Base-by-base conservation (phyloP, 345 rosid genomes). In the Microcos paniculata region DNA sequence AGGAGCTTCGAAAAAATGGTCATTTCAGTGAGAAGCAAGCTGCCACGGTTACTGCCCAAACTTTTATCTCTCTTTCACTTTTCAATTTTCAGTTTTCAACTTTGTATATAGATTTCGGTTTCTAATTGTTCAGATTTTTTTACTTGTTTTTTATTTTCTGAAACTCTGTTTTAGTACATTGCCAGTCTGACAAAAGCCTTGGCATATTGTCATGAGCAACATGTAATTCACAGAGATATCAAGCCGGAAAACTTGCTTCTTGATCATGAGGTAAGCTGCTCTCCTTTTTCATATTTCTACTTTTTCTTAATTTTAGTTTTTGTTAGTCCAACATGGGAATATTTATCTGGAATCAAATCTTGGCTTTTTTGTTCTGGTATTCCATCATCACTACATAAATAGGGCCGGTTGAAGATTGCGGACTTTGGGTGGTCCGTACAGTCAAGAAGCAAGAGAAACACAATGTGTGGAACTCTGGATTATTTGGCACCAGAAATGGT, bases 361-460 rank as follows among this genome's bases (percentile, higher is more conserved):
- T 67, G 26, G 58, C 58, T 12, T 42, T 72, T 35, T 12, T 72
- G 75, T 42, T 53, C 10, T n/a, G 16, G 51, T 48, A n/a, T 23
- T 40, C 51, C 23, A 15, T 24, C 48, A 33, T 46, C 11, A 46
- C 43, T 30, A 21, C 33, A 45, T 57, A 38, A 74, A 75, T 75
- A 96, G 97, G 99, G 99, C 31, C 89, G 94, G 52, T 74, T 94
- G 80, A 94, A 91, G 85, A 96, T 96, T 76, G 99, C 95, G 0
- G 99, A 94, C 69, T 96, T 96, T 76, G 97, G 99, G 33, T 92
- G 98, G 99, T 92, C 98, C 12, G 97, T 96, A n/a, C 99, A 96
- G 82, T 94, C 99, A 24, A 87, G 81, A 82, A 82, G 84, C 86
- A 96, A 92, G 86, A 91, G 99, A 62, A 90, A 77, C 81, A 96